These are phyloP conservation scores for Saxispiralis lemnorum DNA, from an alignment of 495 filamentous ascomycete species.

Conservation along the genomic window DNA sequence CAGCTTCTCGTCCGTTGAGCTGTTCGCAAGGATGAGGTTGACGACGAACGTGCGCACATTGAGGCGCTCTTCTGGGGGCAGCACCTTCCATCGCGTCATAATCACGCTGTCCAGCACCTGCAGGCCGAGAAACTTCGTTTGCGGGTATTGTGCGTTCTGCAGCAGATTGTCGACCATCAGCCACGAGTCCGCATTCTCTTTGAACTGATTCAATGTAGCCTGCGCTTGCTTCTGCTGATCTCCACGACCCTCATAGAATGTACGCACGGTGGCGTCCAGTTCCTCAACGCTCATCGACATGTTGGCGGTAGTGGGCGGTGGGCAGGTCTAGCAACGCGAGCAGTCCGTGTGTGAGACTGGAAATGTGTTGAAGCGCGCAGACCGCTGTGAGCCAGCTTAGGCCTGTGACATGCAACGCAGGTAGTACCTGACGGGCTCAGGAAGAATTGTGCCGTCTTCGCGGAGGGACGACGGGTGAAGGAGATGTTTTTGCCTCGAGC, in stretches of 20 bases:
- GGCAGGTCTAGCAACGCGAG: conserved; percentile 6
- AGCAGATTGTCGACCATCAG: conserved; percentile 90
- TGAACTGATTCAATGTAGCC: conserved; percentile 93
- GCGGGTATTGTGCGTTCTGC: conserved; percentile 69
- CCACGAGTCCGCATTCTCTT: conserved; percentile 96
- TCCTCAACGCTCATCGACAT: conserved; percentile 70
- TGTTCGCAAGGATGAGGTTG: conserved; percentile 87
- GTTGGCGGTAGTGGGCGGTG: conserved; percentile 9
- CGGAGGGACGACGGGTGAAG: not conserved
- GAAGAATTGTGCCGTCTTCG: not conserved
- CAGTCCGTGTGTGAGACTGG: conserved; percentile 1
- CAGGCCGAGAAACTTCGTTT: conserved; percentile 93
- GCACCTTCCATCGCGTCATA: conserved; percentile 95
- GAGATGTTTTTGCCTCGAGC: not conserved
- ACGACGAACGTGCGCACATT: conserved; percentile 98
- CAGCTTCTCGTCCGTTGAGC: conserved; percentile 69
- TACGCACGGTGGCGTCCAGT: conserved; percentile 84
- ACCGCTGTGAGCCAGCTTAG: conserved; percentile 5
- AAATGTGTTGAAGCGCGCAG: conserved; percentile 2
- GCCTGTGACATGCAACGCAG: not conserved
- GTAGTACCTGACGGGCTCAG: not conserved
- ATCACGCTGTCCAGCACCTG: conserved; percentile 97
- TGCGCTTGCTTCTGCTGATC: conserved; percentile 97
- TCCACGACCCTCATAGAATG: conserved; percentile 92
- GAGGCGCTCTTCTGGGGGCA: conserved; percentile 88